Percentiles rank a stretch among this genome's conserved stretches.
phyloP scores from a whole-genome alignment of 225 moss, liverwort and hornwort species.

The Antitrichia curtipendula region DNA sequence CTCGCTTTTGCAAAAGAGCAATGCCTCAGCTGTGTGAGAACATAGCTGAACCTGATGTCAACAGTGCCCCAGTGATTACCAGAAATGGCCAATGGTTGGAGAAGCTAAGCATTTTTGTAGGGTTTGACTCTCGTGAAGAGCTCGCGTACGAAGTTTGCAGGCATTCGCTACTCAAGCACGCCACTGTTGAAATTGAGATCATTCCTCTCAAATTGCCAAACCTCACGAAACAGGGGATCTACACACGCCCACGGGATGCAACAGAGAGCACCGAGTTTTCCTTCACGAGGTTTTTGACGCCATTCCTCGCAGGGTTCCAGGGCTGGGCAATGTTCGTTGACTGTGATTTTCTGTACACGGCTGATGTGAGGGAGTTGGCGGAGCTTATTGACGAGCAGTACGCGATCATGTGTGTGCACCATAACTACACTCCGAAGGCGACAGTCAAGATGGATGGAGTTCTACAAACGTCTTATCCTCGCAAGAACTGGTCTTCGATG shows the following conservation, averaged over 20 bases:
- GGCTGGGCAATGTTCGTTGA: conserved; percentile 56
- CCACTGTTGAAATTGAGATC: conserved; percentile 24
- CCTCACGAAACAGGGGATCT: conserved; percentile 24
- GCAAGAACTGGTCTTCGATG: conserved; percentile 70
- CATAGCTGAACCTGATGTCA: background rate
- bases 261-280: conserved; percentile 62
- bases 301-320: conserved; percentile 49
- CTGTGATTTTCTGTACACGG: conserved; percentile 51
- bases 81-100: conserved; percentile 3
- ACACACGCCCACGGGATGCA: conserved; percentile 20
- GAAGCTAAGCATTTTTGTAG: conserved; percentile 28
- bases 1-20: background rate
- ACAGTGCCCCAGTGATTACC: background rate
- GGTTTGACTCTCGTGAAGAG: conserved; percentile 48
- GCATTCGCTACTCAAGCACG: conserved; percentile 35
- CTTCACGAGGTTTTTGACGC: conserved; percentile 55
- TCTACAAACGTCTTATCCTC: conserved; percentile 40
- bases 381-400: conserved; percentile 38
- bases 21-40: background rate
- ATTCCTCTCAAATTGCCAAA: conserved; percentile 22
- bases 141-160: conserved; percentile 47
- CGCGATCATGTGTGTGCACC: conserved; percentile 58
- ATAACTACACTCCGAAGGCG: conserved; percentile 26
- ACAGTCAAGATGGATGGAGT: conserved; percentile 43
- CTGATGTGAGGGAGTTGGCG: conserved; percentile 37